A percentile compares a stretch with the other conserved stretches of the same genome.
phyloP scores from a whole-genome alignment of 306 rosid species.

The Leucaena leucocephala region DNA sequence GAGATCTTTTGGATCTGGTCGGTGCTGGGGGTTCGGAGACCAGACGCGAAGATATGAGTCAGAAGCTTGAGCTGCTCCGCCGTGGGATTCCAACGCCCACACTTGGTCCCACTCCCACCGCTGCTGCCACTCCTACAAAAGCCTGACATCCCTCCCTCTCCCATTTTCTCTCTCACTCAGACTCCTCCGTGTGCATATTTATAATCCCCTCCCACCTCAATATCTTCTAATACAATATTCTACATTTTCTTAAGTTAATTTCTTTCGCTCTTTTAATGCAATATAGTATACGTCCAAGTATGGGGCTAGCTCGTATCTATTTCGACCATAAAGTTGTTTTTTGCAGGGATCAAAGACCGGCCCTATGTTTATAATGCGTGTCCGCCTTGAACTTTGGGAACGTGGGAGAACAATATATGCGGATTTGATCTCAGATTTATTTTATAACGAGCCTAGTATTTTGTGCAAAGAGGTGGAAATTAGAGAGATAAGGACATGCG shows the following conservation, averaged over 20 bases:
- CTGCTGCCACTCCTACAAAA: conserved; percentile 51
- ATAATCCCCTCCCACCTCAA: not conserved
- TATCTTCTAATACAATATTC: not conserved
- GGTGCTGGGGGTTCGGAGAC: conserved; percentile 90
- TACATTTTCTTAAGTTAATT: too few relatives aligned
- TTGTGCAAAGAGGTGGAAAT: conserved; percentile 53
- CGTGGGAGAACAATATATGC: conserved; percentile 47
- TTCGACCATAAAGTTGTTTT: not conserved
- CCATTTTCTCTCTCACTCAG: conserved; percentile 46
- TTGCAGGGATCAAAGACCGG: conserved; percentile 17
- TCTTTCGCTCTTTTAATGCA: not conserved
- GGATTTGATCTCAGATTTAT: conserved; percentile 54
- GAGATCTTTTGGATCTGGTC: conserved; percentile 96
- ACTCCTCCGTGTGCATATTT: conserved; percentile 67
- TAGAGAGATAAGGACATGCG: conserved; percentile 65
- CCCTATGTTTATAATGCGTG: conserved; percentile 25
- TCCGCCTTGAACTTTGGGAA: conserved; percentile 65
- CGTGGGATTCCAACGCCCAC: conserved; percentile 99
- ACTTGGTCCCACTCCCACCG: conserved; percentile 55
- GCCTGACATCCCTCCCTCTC: conserved; percentile 65
- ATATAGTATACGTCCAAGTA: not conserved
- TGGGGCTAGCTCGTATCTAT: not conserved
- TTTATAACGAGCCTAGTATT: conserved; percentile 44
- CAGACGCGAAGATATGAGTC: conserved; percentile 80
- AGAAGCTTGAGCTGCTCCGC: conserved; percentile 81